Evolutionary conservation across 1,139 yeast genomes (phyloP), one percentile per base, ranked within the genome.

Genomic region (Meyerozyma elateridarum): DNA sequence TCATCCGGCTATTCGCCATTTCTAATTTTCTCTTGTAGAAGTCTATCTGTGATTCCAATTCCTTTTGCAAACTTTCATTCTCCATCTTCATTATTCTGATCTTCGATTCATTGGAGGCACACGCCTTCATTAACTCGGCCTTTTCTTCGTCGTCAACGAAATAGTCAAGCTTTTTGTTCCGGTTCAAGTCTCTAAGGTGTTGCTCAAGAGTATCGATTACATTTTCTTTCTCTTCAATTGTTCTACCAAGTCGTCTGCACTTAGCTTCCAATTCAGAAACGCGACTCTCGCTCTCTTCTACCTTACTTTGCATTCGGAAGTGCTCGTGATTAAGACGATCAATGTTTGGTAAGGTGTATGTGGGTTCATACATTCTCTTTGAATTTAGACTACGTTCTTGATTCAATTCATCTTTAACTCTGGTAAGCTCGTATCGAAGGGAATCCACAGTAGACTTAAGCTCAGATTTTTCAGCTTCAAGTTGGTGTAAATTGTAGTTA

Each of bases 21-120:
- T n/a, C 53, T 11, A 58, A 32, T 32, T 52, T 49, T 2, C 48
- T 45, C 35, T 61, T 48, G 39, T 51, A 54, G 30, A 47, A 55
- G 15, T 50, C 45, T 5, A 56, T 30, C 30, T 65, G 65, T 14
- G 54, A 47, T 22, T 64, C 63, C 29, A 49, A 47, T 15, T 58
- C 60, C 15, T 55, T 56, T 30, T 54, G 55, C 28, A 61, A 22
- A 13, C 56, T 52, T 16, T 62, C 67, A 18, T 57, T 45, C 25
- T 69, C 74, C 15, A 55, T 44, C 36, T 62, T 58, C 20, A 64
- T 41, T 16, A 60, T 43, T 32, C 60, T 59, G 16, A 67, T 45
- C 33, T 54, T 54, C n/a, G 56, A 49, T 29, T 66, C 70, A 36
- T 55, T 56, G 4, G 50, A 49, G 2, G 60, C 45, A 31, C 57